These are phyloP conservation scores for Penicillium sp. DNA, from an alignment of 2,329 filamentous ascomycete genomes.

Conservation along the genomic window DNA sequence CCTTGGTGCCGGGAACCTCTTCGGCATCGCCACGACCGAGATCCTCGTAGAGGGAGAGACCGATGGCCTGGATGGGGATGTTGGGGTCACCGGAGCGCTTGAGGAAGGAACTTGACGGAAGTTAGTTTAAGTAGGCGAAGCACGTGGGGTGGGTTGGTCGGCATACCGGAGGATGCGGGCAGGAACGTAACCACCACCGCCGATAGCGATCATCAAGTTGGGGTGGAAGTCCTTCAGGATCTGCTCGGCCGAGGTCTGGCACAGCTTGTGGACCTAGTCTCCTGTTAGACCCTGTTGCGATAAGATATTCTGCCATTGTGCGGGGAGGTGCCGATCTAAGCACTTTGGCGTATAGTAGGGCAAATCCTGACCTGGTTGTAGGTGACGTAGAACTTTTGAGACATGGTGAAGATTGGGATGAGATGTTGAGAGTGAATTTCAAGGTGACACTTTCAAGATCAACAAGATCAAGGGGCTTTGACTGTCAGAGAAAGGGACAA, in stretches of 20 bases:
- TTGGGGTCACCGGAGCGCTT: constrained; percentile 84
- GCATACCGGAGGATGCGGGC: constrained; percentile 83
- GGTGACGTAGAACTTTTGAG: constrained; percentile 84
- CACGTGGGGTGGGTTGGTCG: not conserved
- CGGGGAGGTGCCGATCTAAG: not conserved
- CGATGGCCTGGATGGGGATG: constrained; percentile 99
- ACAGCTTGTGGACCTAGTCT: constrained; percentile 89
- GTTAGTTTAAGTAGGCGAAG: constrained; percentile 4
- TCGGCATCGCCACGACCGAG: constrained; percentile 65
- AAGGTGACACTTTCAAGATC: not conserved
- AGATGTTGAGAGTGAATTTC: too few species aligned
- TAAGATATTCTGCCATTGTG: constrained; percentile 7
- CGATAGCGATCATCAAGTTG: constrained; percentile 97
- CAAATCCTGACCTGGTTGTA: constrained; percentile 76
- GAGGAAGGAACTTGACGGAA: constrained; percentile 71
- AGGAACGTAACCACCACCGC: constrained; percentile 94
- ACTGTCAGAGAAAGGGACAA: not conserved
- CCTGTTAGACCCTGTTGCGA: constrained; percentile 15
- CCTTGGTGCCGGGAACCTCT: constrained; percentile 85
- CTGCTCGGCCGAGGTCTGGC: constrained; percentile 76
- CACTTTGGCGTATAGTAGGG: not conserved
- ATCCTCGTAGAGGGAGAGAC: constrained; percentile 92
- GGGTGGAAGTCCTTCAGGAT: constrained; percentile 87
- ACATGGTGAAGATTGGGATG: constrained; percentile 57
- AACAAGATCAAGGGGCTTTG: not conserved